Evolutionary conservation across 768 basidiomycete species (phyloP).

Genomic region (Russula olivacea): DNA sequence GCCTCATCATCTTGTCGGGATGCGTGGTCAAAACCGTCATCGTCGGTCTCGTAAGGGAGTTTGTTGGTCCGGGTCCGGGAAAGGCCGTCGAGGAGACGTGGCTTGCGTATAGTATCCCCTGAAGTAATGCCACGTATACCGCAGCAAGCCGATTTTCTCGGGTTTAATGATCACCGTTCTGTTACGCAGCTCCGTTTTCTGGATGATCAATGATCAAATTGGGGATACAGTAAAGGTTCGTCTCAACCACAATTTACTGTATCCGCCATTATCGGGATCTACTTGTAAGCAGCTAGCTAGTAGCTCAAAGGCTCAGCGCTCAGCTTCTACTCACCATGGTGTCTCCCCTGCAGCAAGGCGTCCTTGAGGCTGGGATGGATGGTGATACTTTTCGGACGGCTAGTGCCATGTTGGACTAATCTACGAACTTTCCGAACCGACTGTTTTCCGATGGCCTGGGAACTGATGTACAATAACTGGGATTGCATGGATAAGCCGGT

Average conservation of each 20-base stretch:
- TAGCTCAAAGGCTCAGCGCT: too few relatives aligned
- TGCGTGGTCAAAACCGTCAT: slow-evolving; percentile 67
- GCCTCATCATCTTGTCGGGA: slow-evolving; percentile 64
- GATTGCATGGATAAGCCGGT: too few relatives aligned
- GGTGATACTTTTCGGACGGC: background rate
- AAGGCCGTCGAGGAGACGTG: slow-evolving; percentile 58
- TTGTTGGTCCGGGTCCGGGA: slow-evolving; percentile 61
- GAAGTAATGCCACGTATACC: background rate
- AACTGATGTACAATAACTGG: background rate
- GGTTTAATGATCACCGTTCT: background rate
- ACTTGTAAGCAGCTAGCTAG: background rate
- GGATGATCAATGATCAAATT: background rate
- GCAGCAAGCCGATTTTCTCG: background rate
- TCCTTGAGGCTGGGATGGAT: background rate
- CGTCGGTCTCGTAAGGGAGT: slow-evolving; percentile 54
- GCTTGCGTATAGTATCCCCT: slow-evolving; percentile 80
- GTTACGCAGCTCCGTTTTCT: background rate
- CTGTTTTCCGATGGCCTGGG: background rate
- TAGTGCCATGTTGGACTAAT: background rate
- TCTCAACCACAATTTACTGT: background rate
- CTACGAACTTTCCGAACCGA: background rate
- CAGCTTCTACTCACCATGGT: background rate
- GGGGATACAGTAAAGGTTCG: background rate
- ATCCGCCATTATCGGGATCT: background rate
- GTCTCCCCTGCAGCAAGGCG: background rate